A percentile compares a stretch with the other conserved stretches of the same genome.
Evolutionary conservation across 2,329 filamentous ascomycete genomes (phyloP).

Genomic region (Fusarium euwallaceae): DNA sequence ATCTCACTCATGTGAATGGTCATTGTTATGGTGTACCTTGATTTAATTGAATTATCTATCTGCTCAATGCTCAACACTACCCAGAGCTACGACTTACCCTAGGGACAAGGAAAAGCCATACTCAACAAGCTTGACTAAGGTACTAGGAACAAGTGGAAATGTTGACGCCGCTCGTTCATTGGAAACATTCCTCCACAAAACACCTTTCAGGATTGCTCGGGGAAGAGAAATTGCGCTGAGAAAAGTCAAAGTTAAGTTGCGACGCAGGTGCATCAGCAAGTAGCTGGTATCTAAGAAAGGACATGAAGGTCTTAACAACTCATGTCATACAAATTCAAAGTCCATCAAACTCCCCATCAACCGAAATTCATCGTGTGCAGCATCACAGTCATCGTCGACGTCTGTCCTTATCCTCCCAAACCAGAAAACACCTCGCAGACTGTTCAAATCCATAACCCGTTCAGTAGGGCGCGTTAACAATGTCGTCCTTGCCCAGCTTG

Average conservation of each 20-base stretch:
- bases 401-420: neutral
- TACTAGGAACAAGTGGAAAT: neutral
- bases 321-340: constrained; percentile 35
- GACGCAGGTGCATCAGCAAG: constrained; percentile 30
- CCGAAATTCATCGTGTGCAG: constrained; percentile 23
- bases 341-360: constrained; percentile 41
- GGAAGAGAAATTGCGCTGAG: neutral
- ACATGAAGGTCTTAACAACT: constrained; percentile 25
- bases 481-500: constrained; percentile 83
- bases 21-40: neutral
- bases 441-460: constrained; percentile 9
- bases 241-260: constrained; percentile 23
- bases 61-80: neutral
- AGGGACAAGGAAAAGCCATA: neutral
- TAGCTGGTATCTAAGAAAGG: constrained; percentile 47
- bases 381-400: constrained; percentile 5
- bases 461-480: constrained; percentile 79
- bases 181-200: neutral
- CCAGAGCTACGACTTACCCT: neutral
- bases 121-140: neutral
- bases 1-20: neutral
- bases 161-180: neutral
- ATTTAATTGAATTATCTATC: neutral
- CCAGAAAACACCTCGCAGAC: neutral
- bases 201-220: neutral